These are phyloP conservation scores for Xylaria intraflava DNA, from an alignment of 495 filamentous ascomycete genomes.

Conservation along the genomic window DNA sequence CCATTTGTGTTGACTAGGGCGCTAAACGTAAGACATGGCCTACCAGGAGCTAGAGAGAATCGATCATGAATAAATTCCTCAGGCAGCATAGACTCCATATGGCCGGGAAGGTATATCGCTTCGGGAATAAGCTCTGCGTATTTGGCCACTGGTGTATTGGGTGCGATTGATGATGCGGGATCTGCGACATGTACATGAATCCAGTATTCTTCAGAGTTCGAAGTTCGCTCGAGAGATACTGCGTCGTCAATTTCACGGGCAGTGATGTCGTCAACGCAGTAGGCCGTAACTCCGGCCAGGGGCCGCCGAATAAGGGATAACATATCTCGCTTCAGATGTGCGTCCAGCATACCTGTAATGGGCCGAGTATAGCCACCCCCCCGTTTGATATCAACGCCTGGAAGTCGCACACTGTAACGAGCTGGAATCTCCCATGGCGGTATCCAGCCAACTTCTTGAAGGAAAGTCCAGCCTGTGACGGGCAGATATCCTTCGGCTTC, in stretches of 20 bases:
- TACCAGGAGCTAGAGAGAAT: conserved; percentile 62
- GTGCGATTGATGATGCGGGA: conserved; percentile 71
- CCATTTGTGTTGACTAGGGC: conserved; percentile 59
- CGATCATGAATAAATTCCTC: conserved; percentile 44
- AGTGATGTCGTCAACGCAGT: conserved; percentile 68
- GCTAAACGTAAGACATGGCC: conserved; percentile 77
- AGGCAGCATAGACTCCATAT: conserved; percentile 69
- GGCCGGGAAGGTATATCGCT: conserved; percentile 70
- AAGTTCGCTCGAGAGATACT: conserved; percentile 65
- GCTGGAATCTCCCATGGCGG: conserved; percentile 71
- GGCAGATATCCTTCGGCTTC: conserved; percentile 46
- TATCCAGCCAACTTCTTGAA: conserved; percentile 82
- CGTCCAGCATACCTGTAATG: conserved; percentile 24
- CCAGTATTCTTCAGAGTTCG: conserved; percentile 61
- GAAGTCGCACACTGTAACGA: conserved; percentile 55
- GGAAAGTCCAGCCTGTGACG: conserved; percentile 57
- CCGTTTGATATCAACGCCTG: conserved; percentile 42
- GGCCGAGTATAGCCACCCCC: conserved; percentile 26
- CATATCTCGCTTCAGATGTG: conserved; percentile 25
- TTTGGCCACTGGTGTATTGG: conserved; percentile 50
- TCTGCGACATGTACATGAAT: conserved; percentile 89
- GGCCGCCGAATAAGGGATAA: conserved; percentile 61
- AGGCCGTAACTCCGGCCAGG: conserved; percentile 65
- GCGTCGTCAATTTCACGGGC: conserved; percentile 87
- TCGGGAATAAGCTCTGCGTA: conserved; percentile 58